Evolutionary conservation across 2,329 filamentous ascomycete species (phyloP).

Genomic region (Huntiella abstrusa): DNA sequence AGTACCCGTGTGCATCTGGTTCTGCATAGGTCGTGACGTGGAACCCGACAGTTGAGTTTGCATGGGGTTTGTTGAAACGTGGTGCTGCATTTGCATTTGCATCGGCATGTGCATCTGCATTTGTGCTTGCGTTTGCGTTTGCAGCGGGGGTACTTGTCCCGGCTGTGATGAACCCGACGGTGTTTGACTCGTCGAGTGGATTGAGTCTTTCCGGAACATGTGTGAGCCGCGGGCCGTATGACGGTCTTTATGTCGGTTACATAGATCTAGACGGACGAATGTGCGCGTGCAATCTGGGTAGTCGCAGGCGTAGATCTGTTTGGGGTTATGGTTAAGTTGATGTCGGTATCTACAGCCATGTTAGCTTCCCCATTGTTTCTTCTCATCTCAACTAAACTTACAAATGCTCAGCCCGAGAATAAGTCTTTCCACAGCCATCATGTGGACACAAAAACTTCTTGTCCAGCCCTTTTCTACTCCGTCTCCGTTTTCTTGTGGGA

Average conservation of each 20-base stretch:
- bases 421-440: conserved; percentile 83
- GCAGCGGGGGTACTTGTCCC: background rate
- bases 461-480: conserved; percentile 60
- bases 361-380: background rate
- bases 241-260: conserved; percentile 65
- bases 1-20: too few relatives aligned
- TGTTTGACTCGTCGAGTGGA: too few relatives aligned
- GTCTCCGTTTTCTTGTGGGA: conserved; percentile 39
- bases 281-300: conserved; percentile 77
- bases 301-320: conserved; percentile 86
- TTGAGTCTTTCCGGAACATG: conserved; percentile 47
- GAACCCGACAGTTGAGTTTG: background rate
- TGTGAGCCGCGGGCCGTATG: conserved; percentile 66
- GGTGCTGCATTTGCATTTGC: background rate
- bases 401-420: conserved; percentile 88
- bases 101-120: background rate
- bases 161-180: conserved; percentile 15
- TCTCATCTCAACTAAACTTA: conserved; percentile 27
- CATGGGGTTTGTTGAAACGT: too few relatives aligned
- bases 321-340: conserved; percentile 88
- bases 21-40: background rate
- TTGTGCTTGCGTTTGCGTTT: conserved; percentile 1
- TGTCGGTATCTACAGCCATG: conserved; percentile 47
- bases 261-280: conserved; percentile 86
- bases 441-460: conserved; percentile 73